Base-by-base conservation (phyloP, 192 early-diverging fungal species). In the Ambispora gerdemannii region DNA sequence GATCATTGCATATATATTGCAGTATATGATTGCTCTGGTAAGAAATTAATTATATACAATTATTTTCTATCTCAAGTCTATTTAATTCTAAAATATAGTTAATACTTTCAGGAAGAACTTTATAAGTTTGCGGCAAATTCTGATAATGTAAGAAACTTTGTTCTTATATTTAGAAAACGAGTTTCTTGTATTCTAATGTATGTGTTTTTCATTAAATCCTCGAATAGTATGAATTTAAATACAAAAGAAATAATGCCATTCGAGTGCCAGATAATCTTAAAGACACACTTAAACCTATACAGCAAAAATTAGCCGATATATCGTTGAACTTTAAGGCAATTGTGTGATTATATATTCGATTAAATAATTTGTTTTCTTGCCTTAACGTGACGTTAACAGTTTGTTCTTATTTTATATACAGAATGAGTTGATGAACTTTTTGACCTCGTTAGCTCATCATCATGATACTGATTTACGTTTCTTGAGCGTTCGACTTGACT, bases 401-500 rank as follows among this genome's bases (percentile, higher is more conserved):
- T 19, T 60, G 50, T 68, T 50, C 11, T 43, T 33, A 58, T 67
- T 76, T 73, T 70, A 73, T 61, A 84, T 85, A 74, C 75, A 80
- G 63, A 71, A 74, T 1, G 81, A 87, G 55, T 74, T 92, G 19
- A 76, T 74, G 8, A 79, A 75, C 22, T 51, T 91, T 6, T 70
- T 90, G 76, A 75, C 78, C 4, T 78, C 77, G 7, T 77, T 93
- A 22, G 77, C 83, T 59, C 81, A 81, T 36, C 84, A 89, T 68
- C 80, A 87, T 4, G 88, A 90, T 38, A 87, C 85, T 27, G 87
- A 93, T 61, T 77, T 94, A 28, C 78, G 88, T 62, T 89, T 87
- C 63, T 79, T 95, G 58, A 86, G 84, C 25, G 87, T 91, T 47
- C 82, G 91, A 1, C 77, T 96, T 51, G 87, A 96, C 71, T 96